phyloP scores from a whole-genome alignment of 2,329 filamentous ascomycete species.

The Ceratocystis albifundus region DNA sequence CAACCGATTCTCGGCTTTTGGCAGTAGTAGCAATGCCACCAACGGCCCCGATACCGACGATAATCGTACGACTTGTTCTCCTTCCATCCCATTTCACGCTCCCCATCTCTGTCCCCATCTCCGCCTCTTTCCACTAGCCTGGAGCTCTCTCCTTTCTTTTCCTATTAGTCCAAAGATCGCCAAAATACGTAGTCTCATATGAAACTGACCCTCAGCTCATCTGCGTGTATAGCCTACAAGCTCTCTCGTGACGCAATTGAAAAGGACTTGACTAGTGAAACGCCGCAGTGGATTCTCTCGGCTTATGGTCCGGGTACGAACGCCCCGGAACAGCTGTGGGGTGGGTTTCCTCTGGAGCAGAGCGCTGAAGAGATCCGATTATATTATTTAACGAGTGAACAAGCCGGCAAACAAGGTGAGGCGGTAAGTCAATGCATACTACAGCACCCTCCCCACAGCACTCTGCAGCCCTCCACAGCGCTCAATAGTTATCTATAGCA shows the following conservation, averaged over 20 bases:
- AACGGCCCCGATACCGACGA: slow-evolving; percentile 10
- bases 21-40: slow-evolving; percentile 23
- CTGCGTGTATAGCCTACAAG: slow-evolving; percentile 34
- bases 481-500: too few species aligned
- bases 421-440: slow-evolving; percentile 34
- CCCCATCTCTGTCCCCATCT: background rate
- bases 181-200: background rate
- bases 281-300: slow-evolving; percentile 76
- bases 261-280: slow-evolving; percentile 56
- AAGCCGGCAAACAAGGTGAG: slow-evolving; percentile 47
- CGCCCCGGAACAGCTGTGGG: slow-evolving; percentile 72
- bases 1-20: slow-evolving; percentile 19
- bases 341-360: slow-evolving; percentile 65
- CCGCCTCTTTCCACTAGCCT: background rate
- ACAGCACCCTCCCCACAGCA: background rate
- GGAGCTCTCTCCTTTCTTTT: slow-evolving; percentile 3
- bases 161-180: background rate
- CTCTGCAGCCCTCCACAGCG: too few species aligned
- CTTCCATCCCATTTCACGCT: background rate
- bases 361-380: slow-evolving; percentile 80
- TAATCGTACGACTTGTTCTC: slow-evolving; percentile 17
- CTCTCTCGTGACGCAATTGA: slow-evolving; percentile 50
- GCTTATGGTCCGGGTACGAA: slow-evolving; percentile 69
- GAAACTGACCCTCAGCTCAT: slow-evolving; percentile 7
- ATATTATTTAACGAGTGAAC: slow-evolving; percentile 52